Evolutionary conservation across 768 basidiomycete genomes (phyloP).

Genomic region (Pleurotus tuoliensis): DNA sequence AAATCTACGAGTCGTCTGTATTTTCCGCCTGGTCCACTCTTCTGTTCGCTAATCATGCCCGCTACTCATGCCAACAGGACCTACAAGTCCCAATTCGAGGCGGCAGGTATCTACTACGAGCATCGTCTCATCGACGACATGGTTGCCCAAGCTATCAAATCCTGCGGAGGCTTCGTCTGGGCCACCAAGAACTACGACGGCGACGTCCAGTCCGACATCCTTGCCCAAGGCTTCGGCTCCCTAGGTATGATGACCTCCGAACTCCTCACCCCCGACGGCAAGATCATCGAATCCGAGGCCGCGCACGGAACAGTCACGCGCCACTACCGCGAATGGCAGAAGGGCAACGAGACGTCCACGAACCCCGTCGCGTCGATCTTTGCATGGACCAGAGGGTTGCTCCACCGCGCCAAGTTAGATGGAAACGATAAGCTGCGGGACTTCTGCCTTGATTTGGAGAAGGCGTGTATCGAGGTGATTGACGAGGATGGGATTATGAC

Average conservation of each 20-base stretch:
- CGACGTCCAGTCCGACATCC: conserved; percentile 86
- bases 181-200: conserved; percentile 80
- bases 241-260: conserved; percentile 99
- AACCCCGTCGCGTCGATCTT: conserved; percentile 99
- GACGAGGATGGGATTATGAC: conserved; percentile 92
- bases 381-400: conserved; percentile 94
- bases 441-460: conserved; percentile 82
- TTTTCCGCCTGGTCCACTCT: no score
- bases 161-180: conserved; percentile 87
- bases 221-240: conserved; percentile 95
- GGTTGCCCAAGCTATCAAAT: conserved; percentile 98
- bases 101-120: conserved; percentile 81
- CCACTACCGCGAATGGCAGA: conserved; percentile 96
- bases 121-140: conserved; percentile 97
- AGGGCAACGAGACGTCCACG: conserved; percentile 96
- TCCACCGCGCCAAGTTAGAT: conserved; percentile 92
- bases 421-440: conserved; percentile 64
- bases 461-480: conserved; percentile 86
- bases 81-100: conserved; percentile 72
- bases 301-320: conserved; percentile 94
- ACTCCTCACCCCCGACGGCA: conserved; percentile 91
- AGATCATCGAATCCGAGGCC: conserved; percentile 91
- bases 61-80: no score
- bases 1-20: conserved; percentile 79
- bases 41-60: no score